Percentiles rank a stretch among this genome's conserved stretches.
phyloP scores from a whole-genome alignment of 2,329 filamentous ascomycete species.

The Botrytis tulipae region DNA sequence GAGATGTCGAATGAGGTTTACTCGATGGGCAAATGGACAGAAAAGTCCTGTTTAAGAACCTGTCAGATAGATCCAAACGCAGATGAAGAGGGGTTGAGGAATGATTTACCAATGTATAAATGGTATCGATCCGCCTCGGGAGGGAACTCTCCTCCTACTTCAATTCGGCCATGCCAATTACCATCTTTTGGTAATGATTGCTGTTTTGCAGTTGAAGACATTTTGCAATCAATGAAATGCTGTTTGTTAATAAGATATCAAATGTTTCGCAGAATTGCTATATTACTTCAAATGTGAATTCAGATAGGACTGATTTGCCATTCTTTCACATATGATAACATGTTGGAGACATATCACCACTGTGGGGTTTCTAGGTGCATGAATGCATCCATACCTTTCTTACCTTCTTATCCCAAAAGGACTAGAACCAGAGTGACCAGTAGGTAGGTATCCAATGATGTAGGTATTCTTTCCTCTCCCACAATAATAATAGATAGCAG shows the following conservation, averaged over 20 bases:
- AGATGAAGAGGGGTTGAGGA: background rate
- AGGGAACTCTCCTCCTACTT: slow-evolving; percentile 26
- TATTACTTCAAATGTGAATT: background rate
- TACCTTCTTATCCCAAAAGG: background rate
- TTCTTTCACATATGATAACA: background rate
- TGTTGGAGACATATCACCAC: background rate
- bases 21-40: slow-evolving; percentile 58
- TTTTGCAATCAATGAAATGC: background rate
- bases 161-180: slow-evolving; percentile 12
- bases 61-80: background rate
- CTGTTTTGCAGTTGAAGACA: background rate
- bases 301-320: background rate
- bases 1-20: slow-evolving; percentile 79
- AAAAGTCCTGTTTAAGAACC: slow-evolving; percentile 14
- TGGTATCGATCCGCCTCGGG: slow-evolving; percentile 73
- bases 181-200: slow-evolving; percentile 5
- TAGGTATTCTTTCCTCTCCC: background rate
- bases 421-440: background rate
- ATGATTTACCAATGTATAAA: background rate
- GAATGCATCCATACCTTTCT: background rate
- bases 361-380: background rate
- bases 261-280: background rate
- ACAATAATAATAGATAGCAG: background rate
- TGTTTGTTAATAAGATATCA: background rate
- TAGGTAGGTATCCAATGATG: background rate